phyloP scores from a whole-genome alignment of 2,329 filamentous ascomycete genomes.

The Venturia aucupariae region DNA sequence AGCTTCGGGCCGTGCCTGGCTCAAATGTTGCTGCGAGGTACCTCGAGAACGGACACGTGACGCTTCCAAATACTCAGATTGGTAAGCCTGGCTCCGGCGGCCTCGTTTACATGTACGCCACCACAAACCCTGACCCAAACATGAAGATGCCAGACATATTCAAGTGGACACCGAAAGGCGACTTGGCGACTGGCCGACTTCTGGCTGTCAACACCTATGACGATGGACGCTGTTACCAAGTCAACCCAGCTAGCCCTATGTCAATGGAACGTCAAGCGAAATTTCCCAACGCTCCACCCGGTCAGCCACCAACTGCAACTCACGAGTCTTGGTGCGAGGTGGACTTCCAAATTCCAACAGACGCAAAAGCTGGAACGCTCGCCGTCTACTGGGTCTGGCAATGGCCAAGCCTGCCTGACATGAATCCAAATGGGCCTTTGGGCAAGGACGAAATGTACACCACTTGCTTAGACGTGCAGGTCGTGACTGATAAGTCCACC shows the following conservation, averaged over 20 bases:
- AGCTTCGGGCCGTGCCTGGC: conserved; percentile 48
- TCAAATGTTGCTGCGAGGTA: conserved; percentile 41
- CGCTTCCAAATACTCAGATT: conserved; percentile 29
- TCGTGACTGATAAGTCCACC: conserved; percentile 25
- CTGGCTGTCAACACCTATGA: conserved; percentile 75
- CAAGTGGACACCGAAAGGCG: conserved; percentile 72
- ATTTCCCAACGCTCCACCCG: conserved; percentile 47
- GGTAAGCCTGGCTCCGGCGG: conserved; percentile 37
- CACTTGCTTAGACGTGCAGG: conserved; percentile 44
- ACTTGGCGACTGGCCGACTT: conserved; percentile 64
- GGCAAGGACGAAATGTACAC: conserved; percentile 51
- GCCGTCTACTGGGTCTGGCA: conserved; percentile 97
- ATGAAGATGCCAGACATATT: conserved; percentile 59
- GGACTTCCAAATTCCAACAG: conserved; percentile 63
- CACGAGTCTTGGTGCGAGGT: conserved; percentile 69
- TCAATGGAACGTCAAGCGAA: conserved; percentile 49
- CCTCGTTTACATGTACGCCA: conserved; percentile 41
- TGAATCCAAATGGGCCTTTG: conserved; percentile 32
- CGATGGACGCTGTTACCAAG: conserved; percentile 81
- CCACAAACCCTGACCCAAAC: conserved; percentile 37
- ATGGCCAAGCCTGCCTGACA: conserved; percentile 46
- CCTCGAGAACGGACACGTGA: conserved; percentile 42
- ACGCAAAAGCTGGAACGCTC: conserved; percentile 51
- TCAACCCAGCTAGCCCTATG: conserved; percentile 49
- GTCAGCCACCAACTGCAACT: conserved; percentile 31